Evolutionary conservation across 2,329 filamentous ascomycete species (phyloP).

Genomic region (Gyromitra esculenta): DNA sequence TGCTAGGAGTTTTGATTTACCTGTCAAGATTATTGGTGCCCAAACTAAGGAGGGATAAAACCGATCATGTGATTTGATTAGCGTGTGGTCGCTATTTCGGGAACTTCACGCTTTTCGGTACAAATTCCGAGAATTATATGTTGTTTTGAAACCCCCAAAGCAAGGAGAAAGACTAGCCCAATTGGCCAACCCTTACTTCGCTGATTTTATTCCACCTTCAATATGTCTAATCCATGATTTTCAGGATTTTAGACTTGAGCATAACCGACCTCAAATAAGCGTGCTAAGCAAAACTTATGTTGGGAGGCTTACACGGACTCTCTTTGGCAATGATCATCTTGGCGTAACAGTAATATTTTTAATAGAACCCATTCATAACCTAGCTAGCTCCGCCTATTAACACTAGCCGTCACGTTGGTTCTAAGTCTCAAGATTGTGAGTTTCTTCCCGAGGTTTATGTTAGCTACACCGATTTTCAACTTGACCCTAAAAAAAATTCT

Average conservation of each 20-base stretch:
- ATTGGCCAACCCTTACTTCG: background rate
- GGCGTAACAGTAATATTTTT: background rate
- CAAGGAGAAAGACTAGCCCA: background rate
- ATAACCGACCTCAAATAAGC: background rate
- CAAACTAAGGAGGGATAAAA: background rate
- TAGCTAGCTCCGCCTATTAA: background rate
- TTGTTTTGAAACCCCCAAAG: background rate
- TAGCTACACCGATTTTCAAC: too few relatives aligned
- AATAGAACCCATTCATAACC: background rate
- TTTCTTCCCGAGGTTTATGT: too few relatives aligned
- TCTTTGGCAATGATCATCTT: background rate
- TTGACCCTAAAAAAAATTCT: too few relatives aligned
- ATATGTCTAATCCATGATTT: background rate
- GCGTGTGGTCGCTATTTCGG: background rate
- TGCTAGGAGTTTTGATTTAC: too few relatives aligned
- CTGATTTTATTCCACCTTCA: background rate
- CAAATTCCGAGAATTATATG: background rate
- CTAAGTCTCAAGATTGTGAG: too few relatives aligned
- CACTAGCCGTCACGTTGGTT: background rate
- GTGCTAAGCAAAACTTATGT: background rate
- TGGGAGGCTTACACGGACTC: background rate
- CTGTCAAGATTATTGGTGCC: background rate
- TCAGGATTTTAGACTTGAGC: background rate
- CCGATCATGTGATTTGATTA: background rate
- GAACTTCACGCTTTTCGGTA: constrained; percentile 10